Percentiles rank a stretch among this genome's conserved stretches.
phyloP scores from a whole-genome alignment of 169 alveolate species.

The Cryptosporidium bovis region DNA sequence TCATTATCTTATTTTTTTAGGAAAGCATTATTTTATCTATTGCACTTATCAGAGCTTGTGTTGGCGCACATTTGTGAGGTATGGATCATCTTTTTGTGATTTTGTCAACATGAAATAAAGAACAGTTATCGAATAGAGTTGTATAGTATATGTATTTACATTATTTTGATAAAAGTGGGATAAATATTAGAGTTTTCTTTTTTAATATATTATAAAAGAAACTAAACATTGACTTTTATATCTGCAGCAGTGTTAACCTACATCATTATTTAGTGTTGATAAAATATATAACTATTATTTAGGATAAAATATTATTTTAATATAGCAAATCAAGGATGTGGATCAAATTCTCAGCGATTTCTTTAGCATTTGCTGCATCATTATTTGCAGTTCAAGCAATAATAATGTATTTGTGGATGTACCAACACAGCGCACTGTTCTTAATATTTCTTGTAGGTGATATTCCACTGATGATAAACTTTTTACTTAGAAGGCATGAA shows the following conservation, averaged over 20 bases:
- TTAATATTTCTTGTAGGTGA: slow-evolving; percentile 59
- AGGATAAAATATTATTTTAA: background rate
- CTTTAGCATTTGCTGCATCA: slow-evolving; percentile 67
- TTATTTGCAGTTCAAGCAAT: slow-evolving; percentile 53
- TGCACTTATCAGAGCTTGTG: background rate
- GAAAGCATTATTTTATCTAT: no score
- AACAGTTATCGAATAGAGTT: no score
- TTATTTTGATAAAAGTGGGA: no score
- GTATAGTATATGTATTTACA: no score
- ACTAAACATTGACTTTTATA: no score
- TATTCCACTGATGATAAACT: slow-evolving; percentile 39
- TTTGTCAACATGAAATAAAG: background rate
- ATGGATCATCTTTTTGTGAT: background rate
- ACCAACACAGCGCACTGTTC: slow-evolving; percentile 27
- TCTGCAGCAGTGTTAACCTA: no score
- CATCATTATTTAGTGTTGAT: background rate
- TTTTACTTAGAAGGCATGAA: slow-evolving; percentile 64
- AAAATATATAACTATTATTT: background rate
- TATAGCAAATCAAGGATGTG: slow-evolving; percentile 1
- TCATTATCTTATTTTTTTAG: no score
- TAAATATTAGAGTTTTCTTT: no score
- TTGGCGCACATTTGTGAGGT: slow-evolving; percentile 59
- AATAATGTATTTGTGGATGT: slow-evolving; percentile 73
- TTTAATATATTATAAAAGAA: no score
- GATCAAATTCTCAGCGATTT: slow-evolving; percentile 35